Conservation (phyloP, 345 rosid genomes). For the Camelina laxa region DNA sequence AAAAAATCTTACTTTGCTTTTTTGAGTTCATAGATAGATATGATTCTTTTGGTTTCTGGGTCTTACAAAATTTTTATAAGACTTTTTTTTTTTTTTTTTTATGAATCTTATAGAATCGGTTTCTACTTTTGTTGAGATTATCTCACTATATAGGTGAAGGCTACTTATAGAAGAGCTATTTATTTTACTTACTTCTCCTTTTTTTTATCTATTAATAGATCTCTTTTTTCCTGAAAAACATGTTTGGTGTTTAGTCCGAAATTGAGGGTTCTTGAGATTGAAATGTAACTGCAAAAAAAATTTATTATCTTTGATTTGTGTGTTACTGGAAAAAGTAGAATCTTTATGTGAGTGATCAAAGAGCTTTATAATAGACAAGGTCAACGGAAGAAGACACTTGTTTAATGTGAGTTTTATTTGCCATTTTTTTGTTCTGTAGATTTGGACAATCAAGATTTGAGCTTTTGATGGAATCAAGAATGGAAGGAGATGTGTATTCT, state of each 20-base stretch:
- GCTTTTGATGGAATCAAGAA: constrained; percentile 41
- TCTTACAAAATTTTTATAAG: constrained; percentile 5
- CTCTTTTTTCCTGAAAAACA: constrained; percentile 35
- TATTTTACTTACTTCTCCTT: constrained; percentile 16
- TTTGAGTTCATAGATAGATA: constrained; percentile 26
- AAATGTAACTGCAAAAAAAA: not conserved
- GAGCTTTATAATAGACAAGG: constrained; percentile 22
- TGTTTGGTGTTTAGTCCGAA: constrained; percentile 32
- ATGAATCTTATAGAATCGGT: constrained; percentile 29
- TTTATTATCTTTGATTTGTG: constrained; percentile 3
- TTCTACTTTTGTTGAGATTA: constrained; percentile 30
- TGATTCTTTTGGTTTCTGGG: constrained; percentile 34
- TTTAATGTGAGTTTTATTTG: constrained; percentile 14
- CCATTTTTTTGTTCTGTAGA: not conserved
- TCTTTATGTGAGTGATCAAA: constrained; percentile 30
- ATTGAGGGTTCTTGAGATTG: constrained; percentile 31
- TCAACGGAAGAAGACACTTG: constrained; percentile 30
- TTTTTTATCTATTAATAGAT: constrained; percentile 28
- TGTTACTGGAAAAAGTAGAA: constrained; percentile 1
- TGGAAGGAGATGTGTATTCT: constrained; percentile 82
- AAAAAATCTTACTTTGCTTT: constrained; percentile 5
- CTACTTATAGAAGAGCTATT: constrained; percentile 30
- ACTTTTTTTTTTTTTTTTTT: not conserved
- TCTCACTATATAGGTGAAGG: constrained; percentile 32
- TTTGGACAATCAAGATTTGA: constrained; percentile 39